These are phyloP conservation scores for Chlorella sp. DNA, from an alignment of 139 green algal genomes.

Conservation along the genomic window DNA sequence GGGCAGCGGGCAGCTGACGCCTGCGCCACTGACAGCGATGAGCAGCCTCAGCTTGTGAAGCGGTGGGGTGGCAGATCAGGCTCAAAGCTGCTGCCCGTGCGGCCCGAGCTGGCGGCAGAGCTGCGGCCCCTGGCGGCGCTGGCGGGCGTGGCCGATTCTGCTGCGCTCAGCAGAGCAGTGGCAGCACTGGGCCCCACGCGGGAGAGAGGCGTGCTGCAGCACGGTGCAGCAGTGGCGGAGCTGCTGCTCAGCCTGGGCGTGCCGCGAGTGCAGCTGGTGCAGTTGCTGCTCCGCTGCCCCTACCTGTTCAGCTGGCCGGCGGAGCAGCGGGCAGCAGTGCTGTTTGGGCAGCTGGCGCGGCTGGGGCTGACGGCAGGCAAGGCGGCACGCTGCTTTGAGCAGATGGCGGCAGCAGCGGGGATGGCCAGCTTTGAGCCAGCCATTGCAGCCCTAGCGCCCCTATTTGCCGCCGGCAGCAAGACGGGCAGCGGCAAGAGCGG, in stretches of 20 bases:
- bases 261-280: not conserved
- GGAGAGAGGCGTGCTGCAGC: not conserved
- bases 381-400: not conserved
- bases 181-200: not conserved
- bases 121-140: not conserved
- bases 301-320: conserved; percentile 7
- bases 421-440: not conserved
- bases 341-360: conserved; percentile 10
- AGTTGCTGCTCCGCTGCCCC: not conserved
- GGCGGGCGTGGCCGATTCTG: not conserved
- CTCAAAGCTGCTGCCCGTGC: too few species aligned
- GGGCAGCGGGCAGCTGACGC: too few species aligned
- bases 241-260: not conserved
- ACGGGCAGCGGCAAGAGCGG: not conserved
- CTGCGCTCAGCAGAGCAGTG: not conserved
- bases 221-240: not conserved
- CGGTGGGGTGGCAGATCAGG: too few species aligned
- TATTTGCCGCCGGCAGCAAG: conserved; percentile 7
- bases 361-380: not conserved
- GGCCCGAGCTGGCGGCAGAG: not conserved
- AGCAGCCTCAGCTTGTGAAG: too few species aligned
- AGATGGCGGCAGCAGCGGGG: not conserved
- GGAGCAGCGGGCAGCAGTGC: not conserved
- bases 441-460: not conserved
- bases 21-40: too few species aligned